Conservation (phyloP, 352 stramenopile genomes). For the Phytophthora pluvialis region DNA sequence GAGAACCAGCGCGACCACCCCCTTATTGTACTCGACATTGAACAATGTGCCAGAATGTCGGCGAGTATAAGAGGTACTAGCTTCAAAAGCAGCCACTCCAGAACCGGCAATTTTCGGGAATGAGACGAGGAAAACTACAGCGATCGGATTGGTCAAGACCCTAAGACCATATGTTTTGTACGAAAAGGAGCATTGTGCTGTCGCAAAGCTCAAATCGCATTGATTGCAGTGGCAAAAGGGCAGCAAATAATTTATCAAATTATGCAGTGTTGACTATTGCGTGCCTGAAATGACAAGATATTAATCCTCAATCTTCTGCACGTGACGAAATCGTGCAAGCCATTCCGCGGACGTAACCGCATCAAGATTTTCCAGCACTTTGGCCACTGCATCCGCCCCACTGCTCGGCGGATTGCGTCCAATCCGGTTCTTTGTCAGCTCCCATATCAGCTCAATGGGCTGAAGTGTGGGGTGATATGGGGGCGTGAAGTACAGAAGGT, state of each 20-base stretch:
- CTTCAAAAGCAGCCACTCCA: too few species aligned
- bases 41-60: too few species aligned
- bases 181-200: too few species aligned
- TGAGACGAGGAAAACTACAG: too few species aligned
- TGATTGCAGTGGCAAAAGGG: not conserved
- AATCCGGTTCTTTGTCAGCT: not conserved
- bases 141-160: too few species aligned
- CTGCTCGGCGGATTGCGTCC: not conserved
- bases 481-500: constrained; percentile 4
- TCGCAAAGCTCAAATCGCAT: not conserved
- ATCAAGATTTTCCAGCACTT: not conserved
- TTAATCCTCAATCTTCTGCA: constrained; percentile 5
- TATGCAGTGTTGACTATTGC: not conserved
- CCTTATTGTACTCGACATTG: too few species aligned
- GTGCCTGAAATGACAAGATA: not conserved
- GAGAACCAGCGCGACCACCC: too few species aligned
- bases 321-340: not conserved
- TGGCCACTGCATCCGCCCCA: not conserved
- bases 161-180: too few species aligned
- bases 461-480: constrained; percentile 10
- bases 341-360: not conserved
- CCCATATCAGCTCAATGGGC: constrained; percentile 17
- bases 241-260: not conserved
- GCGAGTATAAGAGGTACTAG: too few species aligned
- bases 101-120: too few species aligned